Conservation (phyloP, 805 yeast species). For the Maudiozyma barnettii region DNA sequence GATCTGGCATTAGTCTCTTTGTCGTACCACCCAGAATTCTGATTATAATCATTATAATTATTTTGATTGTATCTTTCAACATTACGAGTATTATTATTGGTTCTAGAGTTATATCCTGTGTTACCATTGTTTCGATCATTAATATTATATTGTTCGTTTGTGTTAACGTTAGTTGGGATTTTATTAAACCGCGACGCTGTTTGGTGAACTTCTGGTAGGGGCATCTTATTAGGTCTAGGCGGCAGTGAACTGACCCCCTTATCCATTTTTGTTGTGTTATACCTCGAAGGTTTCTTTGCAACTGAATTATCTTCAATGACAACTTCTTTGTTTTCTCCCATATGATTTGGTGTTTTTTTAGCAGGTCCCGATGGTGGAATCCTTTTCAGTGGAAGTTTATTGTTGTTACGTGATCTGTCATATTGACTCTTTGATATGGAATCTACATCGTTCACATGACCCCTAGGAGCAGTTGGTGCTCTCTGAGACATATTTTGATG, state of each 20-base stretch:
- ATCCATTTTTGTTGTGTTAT: background rate
- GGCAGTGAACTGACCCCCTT: background rate
- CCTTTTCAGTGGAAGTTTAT: background rate
- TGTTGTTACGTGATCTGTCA: background rate
- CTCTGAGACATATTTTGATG: slow-evolving; percentile 26
- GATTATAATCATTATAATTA: too few species aligned
- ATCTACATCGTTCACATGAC: slow-evolving; percentile 19
- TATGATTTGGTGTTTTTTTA: background rate
- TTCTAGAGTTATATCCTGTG: too few species aligned
- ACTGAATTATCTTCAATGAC: background rate
- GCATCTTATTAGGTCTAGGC: background rate
- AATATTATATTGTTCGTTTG: too few species aligned
- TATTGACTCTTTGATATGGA: background rate
- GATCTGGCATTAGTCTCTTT: background rate
- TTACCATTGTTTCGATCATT: too few species aligned
- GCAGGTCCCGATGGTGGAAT: slow-evolving; percentile 5
- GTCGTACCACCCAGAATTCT: background rate
- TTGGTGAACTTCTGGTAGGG: too few species aligned
- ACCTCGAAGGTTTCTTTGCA: background rate
- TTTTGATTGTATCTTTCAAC: too few species aligned
- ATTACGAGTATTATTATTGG: too few species aligned
- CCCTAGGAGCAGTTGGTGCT: slow-evolving; percentile 28
- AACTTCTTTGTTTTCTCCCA: background rate
- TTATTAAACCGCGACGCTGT: too few species aligned
- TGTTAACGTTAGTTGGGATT: too few species aligned